phyloP scores from a whole-genome alignment of 2,329 filamentous ascomycete genomes.

The Ceratocystis cubensis region DNA sequence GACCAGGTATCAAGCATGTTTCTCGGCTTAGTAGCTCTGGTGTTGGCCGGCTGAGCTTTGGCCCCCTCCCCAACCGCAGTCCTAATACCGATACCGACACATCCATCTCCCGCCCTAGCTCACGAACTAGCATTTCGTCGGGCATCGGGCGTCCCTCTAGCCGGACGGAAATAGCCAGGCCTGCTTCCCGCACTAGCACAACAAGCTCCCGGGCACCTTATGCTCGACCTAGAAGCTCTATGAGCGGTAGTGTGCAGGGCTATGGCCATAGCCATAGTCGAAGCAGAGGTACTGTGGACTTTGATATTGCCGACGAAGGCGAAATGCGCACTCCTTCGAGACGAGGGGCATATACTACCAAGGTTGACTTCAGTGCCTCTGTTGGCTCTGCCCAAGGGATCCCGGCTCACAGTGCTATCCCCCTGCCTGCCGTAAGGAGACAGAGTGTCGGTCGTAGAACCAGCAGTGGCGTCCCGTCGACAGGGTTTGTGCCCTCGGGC shows the following conservation, averaged over 20 bases:
- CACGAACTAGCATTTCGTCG: slow-evolving; percentile 52
- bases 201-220: slow-evolving; percentile 45
- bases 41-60: slow-evolving; percentile 51
- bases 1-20: slow-evolving; percentile 36
- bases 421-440: slow-evolving; percentile 30
- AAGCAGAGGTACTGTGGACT: slow-evolving; percentile 44
- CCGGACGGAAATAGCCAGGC: slow-evolving; percentile 44
- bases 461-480: slow-evolving; percentile 29
- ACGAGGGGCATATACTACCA: slow-evolving; percentile 41
- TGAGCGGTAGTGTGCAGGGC: slow-evolving; percentile 50
- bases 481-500: slow-evolving; percentile 14
- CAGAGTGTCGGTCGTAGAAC: slow-evolving; percentile 28
- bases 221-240: slow-evolving; percentile 57
- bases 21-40: slow-evolving; percentile 49
- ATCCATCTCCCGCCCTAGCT: slow-evolving; percentile 53
- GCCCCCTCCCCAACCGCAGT: slow-evolving; percentile 45
- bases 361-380: slow-evolving; percentile 28
- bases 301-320: slow-evolving; percentile 33
- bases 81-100: slow-evolving; percentile 33
- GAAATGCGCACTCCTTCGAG: slow-evolving; percentile 42
- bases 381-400: slow-evolving; percentile 29
- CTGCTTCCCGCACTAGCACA: slow-evolving; percentile 52
- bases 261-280: slow-evolving; percentile 29
- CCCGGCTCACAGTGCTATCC: slow-evolving; percentile 34
- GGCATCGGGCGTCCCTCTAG: slow-evolving; percentile 41